A percentile compares a stretch with the other conserved stretches of the same genome.
Conservation (phyloP, 2,329 filamentous ascomycete species). For the Geosmithia putterillii region DNA sequence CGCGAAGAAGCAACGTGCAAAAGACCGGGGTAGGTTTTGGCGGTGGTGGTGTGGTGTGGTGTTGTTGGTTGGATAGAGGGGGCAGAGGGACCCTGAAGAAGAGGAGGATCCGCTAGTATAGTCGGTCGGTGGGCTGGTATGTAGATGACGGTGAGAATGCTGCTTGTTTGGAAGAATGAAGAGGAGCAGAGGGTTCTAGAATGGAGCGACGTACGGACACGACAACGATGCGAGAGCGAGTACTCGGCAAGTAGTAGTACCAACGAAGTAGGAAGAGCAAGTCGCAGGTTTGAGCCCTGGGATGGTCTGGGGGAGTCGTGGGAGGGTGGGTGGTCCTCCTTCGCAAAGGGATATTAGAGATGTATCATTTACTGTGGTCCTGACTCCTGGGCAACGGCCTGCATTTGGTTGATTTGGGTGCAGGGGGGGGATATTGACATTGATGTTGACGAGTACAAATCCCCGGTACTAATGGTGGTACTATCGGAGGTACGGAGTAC, state of each 20-base stretch:
- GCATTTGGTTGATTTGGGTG: background rate
- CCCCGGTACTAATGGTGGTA: no score
- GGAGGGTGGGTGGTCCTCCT: background rate
- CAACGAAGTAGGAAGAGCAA: no score
- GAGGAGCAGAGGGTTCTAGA: no score
- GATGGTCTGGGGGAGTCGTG: background rate
- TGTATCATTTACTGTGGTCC: background rate
- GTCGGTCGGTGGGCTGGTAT: background rate
- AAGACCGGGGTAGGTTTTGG: no score
- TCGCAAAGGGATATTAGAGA: background rate
- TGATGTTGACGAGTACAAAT: background rate
- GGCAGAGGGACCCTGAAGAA: background rate
- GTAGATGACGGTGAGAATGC: no score
- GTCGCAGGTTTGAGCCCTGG: background rate
- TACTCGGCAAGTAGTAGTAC: no score
- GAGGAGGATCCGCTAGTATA: background rate
- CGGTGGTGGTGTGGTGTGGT: no score
- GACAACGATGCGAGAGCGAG: no score
- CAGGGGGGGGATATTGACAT: background rate
- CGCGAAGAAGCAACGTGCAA: background rate
- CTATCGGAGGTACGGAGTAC: no score
- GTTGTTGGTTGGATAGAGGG: background rate
- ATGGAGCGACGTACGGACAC: no score
- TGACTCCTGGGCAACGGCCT: background rate
- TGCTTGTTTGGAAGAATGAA: no score